phyloP scores from a whole-genome alignment of 192 early-diverging fungal genomes.

The Coemansia sp. region DNA sequence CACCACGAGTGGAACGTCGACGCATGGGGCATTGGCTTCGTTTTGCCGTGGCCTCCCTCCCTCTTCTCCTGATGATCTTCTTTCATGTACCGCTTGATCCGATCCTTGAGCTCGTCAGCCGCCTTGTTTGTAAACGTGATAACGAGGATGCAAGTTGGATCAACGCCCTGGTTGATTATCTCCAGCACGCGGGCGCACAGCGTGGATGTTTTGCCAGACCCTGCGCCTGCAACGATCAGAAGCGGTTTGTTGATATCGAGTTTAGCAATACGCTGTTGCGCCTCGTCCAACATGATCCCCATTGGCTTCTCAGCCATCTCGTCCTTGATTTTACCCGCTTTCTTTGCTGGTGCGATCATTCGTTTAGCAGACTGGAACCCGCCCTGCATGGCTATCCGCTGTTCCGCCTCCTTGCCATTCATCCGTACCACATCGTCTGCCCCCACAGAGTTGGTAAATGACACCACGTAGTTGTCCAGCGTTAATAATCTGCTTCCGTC shows the following conservation, averaged over 20 bases:
- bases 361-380: conserved; percentile 9
- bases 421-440: background rate
- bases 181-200: conserved; percentile 49
- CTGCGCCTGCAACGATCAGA: conserved; percentile 48
- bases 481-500: conserved; percentile 17
- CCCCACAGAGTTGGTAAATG: conserved; percentile 24
- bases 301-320: background rate
- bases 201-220: conserved; percentile 51
- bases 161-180: conserved; percentile 39
- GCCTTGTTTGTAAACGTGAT: conserved; percentile 59
- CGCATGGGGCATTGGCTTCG: conserved; percentile 22
- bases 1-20: conserved; percentile 55
- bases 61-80: background rate
- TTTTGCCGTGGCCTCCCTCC: too few relatives aligned
- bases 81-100: conserved; percentile 31
- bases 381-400: background rate
- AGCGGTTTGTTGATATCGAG: conserved; percentile 41
- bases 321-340: background rate
- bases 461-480: conserved; percentile 40
- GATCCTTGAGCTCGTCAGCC: conserved; percentile 40
- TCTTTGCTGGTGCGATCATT: background rate
- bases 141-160: conserved; percentile 27
- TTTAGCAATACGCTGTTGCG: conserved; percentile 37
- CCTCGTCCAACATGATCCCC: conserved; percentile 17
- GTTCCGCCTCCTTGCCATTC: background rate